Conservation (phyloP, 2,329 filamentous ascomycete species). For the Xylaria sp. region DNA sequence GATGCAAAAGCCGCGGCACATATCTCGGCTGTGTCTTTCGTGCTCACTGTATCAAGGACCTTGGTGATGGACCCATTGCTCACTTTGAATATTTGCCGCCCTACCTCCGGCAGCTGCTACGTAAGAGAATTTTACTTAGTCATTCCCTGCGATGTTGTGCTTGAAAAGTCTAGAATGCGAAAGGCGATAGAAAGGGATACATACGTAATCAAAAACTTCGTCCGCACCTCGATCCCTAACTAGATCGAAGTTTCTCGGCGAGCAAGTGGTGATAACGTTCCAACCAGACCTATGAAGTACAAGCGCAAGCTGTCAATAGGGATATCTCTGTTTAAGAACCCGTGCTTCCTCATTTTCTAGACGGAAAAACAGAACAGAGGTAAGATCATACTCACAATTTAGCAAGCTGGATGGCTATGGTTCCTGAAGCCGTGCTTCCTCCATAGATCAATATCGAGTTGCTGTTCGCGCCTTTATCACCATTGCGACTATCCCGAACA, state of each 20-base stretch:
- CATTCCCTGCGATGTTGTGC: neutral
- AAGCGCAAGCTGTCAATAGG: neutral
- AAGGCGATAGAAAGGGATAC: neutral
- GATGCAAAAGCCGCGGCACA: conserved; percentile 19
- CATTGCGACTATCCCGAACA: too few relatives aligned
- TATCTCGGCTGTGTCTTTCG: conserved; percentile 15
- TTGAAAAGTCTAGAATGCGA: too few relatives aligned
- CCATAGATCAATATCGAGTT: conserved; percentile 19
- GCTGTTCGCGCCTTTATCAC: too few relatives aligned
- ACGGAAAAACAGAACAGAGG: neutral
- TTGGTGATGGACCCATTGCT: conserved; percentile 17
- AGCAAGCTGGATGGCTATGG: conserved; percentile 16
- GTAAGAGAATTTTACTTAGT: neutral
- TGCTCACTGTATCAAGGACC: conserved; percentile 20
- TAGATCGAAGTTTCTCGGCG: conserved; percentile 18
- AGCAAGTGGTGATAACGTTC: conserved; percentile 24
- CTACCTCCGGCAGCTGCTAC: conserved; percentile 14
- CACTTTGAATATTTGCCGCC: conserved; percentile 14
- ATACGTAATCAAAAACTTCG: conserved; percentile 23
- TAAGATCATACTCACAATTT: conserved; percentile 6
- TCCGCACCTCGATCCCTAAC: conserved; percentile 18
- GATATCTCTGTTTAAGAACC: neutral
- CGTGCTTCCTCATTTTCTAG: neutral
- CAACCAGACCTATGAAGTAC: conserved; percentile 13
- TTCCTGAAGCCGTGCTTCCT: conserved; percentile 20